phyloP scores from a whole-genome alignment of 805 yeast species.

The Candida cerambycidarum region DNA sequence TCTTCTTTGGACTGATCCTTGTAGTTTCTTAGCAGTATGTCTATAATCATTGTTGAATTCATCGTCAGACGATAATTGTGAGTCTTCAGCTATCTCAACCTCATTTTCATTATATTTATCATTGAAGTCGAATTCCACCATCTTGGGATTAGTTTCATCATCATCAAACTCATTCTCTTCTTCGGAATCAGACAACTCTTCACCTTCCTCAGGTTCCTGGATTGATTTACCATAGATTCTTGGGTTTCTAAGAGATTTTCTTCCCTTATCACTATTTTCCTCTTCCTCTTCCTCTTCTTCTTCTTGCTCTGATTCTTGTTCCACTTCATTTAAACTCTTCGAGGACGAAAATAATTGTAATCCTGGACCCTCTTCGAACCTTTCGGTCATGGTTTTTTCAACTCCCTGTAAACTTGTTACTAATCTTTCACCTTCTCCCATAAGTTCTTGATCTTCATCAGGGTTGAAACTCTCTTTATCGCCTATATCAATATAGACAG shows the following conservation, averaged over 20 bases:
- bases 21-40: slow-evolving; percentile 59
- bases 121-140: slow-evolving; percentile 50
- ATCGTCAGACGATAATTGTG: slow-evolving; percentile 41
- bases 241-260: slow-evolving; percentile 63
- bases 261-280: slow-evolving; percentile 45
- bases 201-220: slow-evolving; percentile 46
- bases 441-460: slow-evolving; percentile 40
- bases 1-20: slow-evolving; percentile 50
- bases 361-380: slow-evolving; percentile 63
- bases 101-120: slow-evolving; percentile 34
- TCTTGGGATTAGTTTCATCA: slow-evolving; percentile 39
- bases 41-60: slow-evolving; percentile 40
- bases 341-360: slow-evolving; percentile 71
- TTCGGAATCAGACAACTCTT: slow-evolving; percentile 35
- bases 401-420: slow-evolving; percentile 81
- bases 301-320: slow-evolving; percentile 38
- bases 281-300: slow-evolving; percentile 29
- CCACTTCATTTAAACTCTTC: slow-evolving; percentile 45
- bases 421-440: slow-evolving; percentile 82
- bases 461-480: slow-evolving; percentile 53
- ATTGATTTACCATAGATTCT: slow-evolving; percentile 55
- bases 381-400: slow-evolving; percentile 56
- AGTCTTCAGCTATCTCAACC: slow-evolving; percentile 47
- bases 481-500: slow-evolving; percentile 89
- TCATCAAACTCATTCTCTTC: slow-evolving; percentile 42